A percentile compares a stretch with the other conserved stretches of the same genome.
Conservation (phyloP, 1,139 yeast species). For the Blastobotrys buckinghamii region DNA sequence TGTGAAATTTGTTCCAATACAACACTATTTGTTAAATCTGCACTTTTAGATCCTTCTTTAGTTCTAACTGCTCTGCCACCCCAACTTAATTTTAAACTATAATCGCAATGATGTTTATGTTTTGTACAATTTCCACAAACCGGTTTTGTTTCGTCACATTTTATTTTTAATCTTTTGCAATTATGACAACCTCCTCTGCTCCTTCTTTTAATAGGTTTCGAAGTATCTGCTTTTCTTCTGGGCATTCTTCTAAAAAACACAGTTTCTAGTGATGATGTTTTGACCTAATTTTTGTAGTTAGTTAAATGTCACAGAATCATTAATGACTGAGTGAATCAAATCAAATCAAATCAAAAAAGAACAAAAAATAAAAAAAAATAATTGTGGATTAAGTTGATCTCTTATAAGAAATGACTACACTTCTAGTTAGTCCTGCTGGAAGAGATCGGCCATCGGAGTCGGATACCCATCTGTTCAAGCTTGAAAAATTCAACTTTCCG, state of each 20-base stretch:
- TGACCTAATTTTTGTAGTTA: no score
- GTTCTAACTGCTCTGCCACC: conserved; percentile 59
- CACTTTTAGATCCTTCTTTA: conserved; percentile 1
- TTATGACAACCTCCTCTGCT: conserved; percentile 32
- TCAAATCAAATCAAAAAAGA: neutral
- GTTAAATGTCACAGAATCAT: neutral
- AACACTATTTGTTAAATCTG: conserved; percentile 10
- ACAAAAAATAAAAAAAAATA: neutral
- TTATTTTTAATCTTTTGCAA: conserved; percentile 27
- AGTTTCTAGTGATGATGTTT: no score
- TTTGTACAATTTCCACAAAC: conserved; percentile 53
- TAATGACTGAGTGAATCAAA: neutral
- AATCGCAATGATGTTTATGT: conserved; percentile 52
- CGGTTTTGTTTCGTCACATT: conserved; percentile 69
- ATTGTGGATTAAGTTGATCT: no score
- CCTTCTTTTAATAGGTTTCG: conserved; percentile 24
- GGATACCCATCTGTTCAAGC: no score
- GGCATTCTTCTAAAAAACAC: neutral
- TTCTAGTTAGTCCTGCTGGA: no score
- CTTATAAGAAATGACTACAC: no score
- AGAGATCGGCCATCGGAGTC: no score
- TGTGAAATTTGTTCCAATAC: conserved; percentile 14
- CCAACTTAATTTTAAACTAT: conserved; percentile 63
- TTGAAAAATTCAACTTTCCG: no score
- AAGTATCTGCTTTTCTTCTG: conserved; percentile 13